Conservation (phyloP, 1,284 basidiomycete species). For the Ceraceosorus bombacis region DNA sequence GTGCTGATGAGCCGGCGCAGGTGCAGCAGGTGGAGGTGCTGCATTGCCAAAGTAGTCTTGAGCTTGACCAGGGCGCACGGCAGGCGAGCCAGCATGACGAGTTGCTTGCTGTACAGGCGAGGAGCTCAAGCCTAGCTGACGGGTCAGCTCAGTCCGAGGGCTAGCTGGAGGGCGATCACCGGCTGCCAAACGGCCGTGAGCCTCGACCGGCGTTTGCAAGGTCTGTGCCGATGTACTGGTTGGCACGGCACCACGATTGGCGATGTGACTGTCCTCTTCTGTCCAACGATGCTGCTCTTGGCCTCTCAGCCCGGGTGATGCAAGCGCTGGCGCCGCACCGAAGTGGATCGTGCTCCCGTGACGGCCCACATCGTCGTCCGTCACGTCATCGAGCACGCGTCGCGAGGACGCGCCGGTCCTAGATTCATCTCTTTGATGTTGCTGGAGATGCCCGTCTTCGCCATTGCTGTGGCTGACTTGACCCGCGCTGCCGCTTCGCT, state of each 20-base stretch:
- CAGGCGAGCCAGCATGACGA: constrained; percentile 12
- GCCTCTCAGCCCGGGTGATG: background rate
- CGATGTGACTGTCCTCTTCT: too few relatives aligned
- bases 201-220: too few relatives aligned
- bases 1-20: constrained; percentile 4
- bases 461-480: too few relatives aligned
- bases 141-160: constrained; percentile 26
- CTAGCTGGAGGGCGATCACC: constrained; percentile 7
- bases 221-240: too few relatives aligned
- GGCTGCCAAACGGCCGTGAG: too few relatives aligned
- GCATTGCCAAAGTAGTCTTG: constrained; percentile 2
- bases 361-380: constrained; percentile 9
- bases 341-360: constrained; percentile 36
- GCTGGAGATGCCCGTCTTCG: too few relatives aligned
- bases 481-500: too few relatives aligned
- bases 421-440: too few relatives aligned
- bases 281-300: too few relatives aligned
- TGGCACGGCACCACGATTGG: too few relatives aligned
- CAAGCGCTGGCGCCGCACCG: constrained; percentile 8
- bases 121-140: constrained; percentile 19
- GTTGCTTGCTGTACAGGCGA: background rate
- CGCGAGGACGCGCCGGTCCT: too few relatives aligned
- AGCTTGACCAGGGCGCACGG: background rate
- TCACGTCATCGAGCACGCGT: too few relatives aligned
- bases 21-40: constrained; percentile 9